Conservation (phyloP, 1,284 basidiomycete species). For the Apiotrichum brassicae region DNA sequence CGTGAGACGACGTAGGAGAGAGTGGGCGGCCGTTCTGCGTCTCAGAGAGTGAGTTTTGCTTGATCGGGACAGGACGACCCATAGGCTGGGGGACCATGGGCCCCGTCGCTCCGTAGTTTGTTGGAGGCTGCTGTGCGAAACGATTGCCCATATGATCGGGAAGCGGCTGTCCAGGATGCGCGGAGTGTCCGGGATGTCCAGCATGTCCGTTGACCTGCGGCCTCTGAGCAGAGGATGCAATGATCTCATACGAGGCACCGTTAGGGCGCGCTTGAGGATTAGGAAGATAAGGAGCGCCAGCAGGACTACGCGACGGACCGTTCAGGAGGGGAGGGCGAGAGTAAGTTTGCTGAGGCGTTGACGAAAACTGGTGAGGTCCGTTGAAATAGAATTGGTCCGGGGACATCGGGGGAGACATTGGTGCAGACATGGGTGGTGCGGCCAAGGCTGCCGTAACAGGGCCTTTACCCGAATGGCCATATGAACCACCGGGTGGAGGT, state of each 20-base stretch:
- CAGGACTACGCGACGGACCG: not conserved
- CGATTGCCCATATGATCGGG: not conserved
- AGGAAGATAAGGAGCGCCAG: not conserved
- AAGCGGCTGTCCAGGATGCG: not conserved
- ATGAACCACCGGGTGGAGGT: not conserved
- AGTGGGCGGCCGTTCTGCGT: not conserved
- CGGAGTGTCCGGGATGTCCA: not conserved
- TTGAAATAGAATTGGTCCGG: constrained; percentile 1
- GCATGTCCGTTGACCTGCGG: not conserved
- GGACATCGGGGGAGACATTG: constrained; percentile 9
- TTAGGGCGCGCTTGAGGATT: not conserved
- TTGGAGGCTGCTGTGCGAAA: not conserved
- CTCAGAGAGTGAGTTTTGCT: not conserved
- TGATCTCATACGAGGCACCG: not conserved
- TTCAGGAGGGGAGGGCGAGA: constrained; percentile 14
- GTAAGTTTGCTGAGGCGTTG: constrained; percentile 9
- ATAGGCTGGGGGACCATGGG: not conserved
- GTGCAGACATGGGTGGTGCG: not conserved
- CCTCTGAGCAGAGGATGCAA: not conserved
- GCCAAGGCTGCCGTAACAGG: not conserved
- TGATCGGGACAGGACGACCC: not conserved
- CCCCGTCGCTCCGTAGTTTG: not conserved
- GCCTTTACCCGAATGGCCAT: not conserved
- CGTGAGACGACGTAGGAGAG: constrained; percentile 8
- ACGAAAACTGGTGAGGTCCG: not conserved